Evolutionary conservation across 2,329 filamentous ascomycete genomes (phyloP).

Genomic region (Aspergillus awamori): DNA sequence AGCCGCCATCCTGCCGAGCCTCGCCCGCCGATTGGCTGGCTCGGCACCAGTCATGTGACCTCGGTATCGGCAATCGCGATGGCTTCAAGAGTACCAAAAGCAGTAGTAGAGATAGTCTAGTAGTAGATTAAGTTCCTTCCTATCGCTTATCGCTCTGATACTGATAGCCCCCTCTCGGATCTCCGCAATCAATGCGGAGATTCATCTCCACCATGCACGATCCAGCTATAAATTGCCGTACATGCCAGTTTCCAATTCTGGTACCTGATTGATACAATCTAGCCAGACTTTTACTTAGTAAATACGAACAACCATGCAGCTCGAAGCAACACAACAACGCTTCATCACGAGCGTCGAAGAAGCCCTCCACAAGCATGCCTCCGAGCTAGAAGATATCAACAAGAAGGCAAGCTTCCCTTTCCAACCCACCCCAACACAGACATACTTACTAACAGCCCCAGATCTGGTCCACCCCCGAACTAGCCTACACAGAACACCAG

Average conservation of each 20-base stretch:
- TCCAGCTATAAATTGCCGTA: not conserved
- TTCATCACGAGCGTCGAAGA: conserved; percentile 29
- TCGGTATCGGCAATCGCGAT: conserved; percentile 5
- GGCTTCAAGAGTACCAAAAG: not conserved
- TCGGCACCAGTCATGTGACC: conserved; percentile 24
- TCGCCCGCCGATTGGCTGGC: conserved; percentile 27
- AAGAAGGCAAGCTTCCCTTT: conserved; percentile 3
- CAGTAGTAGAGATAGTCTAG: too few species aligned
- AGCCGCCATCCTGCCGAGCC: conserved; percentile 17
- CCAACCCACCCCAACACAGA: conserved; percentile 10
- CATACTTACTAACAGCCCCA: conserved; percentile 11
- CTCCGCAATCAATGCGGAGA: not conserved
- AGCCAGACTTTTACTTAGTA: not conserved
- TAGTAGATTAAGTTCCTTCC: not conserved
- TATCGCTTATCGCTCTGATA: not conserved
- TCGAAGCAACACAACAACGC: conserved; percentile 26
- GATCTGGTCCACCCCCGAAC: conserved; percentile 53
- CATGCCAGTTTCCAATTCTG: not conserved
- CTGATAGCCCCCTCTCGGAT: not conserved
- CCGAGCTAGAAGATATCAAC: not conserved
- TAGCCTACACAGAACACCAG: conserved; percentile 54
- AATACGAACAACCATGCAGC: conserved; percentile 23
- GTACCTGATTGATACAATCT: not conserved
- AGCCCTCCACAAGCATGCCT: conserved; percentile 27
- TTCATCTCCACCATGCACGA: not conserved